A percentile compares a stretch with the other conserved stretches of the same genome.
These are phyloP conservation scores for Simmondsia chinensis DNA, from an alignment of 148 eudicot species.

Conservation along the genomic window DNA sequence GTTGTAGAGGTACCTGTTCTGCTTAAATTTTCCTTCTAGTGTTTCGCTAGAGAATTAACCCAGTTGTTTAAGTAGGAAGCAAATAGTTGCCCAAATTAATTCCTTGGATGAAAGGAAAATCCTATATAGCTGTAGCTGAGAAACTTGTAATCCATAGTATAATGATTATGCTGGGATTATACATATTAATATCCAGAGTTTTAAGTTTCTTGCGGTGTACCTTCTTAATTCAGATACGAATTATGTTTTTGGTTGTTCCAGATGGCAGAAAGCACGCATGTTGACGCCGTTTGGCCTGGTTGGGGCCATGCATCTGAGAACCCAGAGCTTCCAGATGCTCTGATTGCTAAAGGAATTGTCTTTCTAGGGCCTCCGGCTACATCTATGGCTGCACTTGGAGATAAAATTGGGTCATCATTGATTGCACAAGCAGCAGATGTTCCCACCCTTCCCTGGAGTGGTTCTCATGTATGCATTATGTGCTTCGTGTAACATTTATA, in stretches of 20 bases:
- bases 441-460: constrained; percentile 99
- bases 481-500: not conserved
- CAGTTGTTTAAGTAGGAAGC: too few relatives aligned
- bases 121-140: too few relatives aligned
- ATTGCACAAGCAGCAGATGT: constrained; percentile 99
- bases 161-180: too few relatives aligned
- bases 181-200: too few relatives aligned
- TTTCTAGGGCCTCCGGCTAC: constrained; percentile 90
- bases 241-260: constrained; percentile 17
- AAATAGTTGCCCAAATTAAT: too few relatives aligned
- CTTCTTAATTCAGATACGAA: too few relatives aligned
- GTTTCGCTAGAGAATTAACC: too few relatives aligned
- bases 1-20: constrained; percentile 81
- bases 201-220: too few relatives aligned
- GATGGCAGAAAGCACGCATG: constrained; percentile 94
- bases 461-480: constrained; percentile 68
- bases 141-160: too few relatives aligned
- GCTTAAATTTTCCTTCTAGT: too few relatives aligned
- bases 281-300: constrained; percentile 99
- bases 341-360: constrained; percentile 71
- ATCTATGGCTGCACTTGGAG: constrained; percentile 98
- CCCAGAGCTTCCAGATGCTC: constrained; percentile 94
- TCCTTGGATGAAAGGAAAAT: too few relatives aligned
- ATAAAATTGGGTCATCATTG: constrained; percentile 95
- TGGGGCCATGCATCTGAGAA: constrained; percentile 99